phyloP scores from a whole-genome alignment of 768 basidiomycete species.

The Amanita muscaria region DNA sequence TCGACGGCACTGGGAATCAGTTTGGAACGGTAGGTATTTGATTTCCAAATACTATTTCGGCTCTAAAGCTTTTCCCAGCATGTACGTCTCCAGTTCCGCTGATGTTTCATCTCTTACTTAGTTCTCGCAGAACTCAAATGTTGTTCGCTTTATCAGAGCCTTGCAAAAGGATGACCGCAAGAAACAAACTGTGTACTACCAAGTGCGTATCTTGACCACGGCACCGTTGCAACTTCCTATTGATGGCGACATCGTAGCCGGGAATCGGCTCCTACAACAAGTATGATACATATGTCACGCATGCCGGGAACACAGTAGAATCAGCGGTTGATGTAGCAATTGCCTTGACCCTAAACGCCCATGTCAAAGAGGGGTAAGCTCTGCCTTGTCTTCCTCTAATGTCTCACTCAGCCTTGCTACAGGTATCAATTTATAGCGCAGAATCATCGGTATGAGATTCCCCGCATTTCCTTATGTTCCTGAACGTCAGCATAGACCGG shows the following conservation, averaged over 20 bases:
- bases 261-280: conserved; percentile 20
- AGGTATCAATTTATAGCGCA: conserved; percentile 19
- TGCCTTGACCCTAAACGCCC: conserved; percentile 18
- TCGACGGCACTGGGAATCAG: conserved; percentile 24
- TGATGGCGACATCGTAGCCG: conserved; percentile 10
- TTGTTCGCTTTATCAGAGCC: conserved; percentile 15
- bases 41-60: no score
- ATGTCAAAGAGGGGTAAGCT: conserved; percentile 23
- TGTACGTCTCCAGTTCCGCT: background rate
- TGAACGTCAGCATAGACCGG: conserved; percentile 11
- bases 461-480: background rate
- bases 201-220: conserved; percentile 8
- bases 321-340: conserved; percentile 17
- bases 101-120: background rate
- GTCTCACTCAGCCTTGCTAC: background rate
- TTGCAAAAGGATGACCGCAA: conserved; percentile 12
- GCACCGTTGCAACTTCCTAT: background rate
- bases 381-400: background rate
- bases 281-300: conserved; percentile 13
- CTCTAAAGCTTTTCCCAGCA: background rate
- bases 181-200: conserved; percentile 16
- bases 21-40: conserved; percentile 17
- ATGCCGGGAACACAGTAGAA: conserved; percentile 11
- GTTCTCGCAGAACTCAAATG: conserved; percentile 13
- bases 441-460: conserved; percentile 14